Conservation (phyloP, 2,329 filamentous ascomycete genomes). For the Colletotrichum coccodes region DNA sequence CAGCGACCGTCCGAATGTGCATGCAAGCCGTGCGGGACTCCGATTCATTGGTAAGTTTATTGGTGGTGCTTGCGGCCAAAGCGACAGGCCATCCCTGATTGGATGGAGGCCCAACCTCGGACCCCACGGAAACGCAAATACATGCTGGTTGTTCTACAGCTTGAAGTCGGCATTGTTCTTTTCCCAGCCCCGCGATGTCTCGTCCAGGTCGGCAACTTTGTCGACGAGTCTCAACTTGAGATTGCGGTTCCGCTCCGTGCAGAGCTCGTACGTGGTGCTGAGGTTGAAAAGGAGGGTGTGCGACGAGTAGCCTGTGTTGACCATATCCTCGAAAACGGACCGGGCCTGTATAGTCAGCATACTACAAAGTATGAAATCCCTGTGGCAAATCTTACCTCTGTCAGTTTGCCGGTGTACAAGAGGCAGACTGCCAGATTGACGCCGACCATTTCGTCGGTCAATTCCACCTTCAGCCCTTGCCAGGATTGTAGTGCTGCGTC, state of each 20-base stretch:
- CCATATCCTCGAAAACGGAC: constrained; percentile 71
- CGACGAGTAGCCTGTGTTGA: constrained; percentile 73
- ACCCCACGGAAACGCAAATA: neutral
- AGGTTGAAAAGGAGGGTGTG: constrained; percentile 89
- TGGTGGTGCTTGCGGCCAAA: neutral
- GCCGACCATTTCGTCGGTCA: constrained; percentile 73
- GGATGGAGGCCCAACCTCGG: neutral
- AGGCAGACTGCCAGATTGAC: constrained; percentile 89
- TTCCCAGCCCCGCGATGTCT: constrained; percentile 72
- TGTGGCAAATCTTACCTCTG: constrained; percentile 62
- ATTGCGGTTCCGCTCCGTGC: constrained; percentile 78
- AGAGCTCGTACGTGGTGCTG: constrained; percentile 90
- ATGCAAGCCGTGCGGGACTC: constrained; percentile 5
- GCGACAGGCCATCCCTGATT: neutral
- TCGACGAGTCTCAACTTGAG: constrained; percentile 80
- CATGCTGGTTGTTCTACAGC: constrained; percentile 55
- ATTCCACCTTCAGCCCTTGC: constrained; percentile 55
- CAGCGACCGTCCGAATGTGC: neutral
- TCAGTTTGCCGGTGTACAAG: constrained; percentile 82
- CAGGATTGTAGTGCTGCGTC: constrained; percentile 71
- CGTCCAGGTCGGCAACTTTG: constrained; percentile 69
- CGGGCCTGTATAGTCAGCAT: constrained; percentile 63
- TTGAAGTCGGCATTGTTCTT: constrained; percentile 81
- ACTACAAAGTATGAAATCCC: neutral
- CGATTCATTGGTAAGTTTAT: constrained; percentile 22